phyloP scores from a whole-genome alignment of 2,329 filamentous ascomycete genomes.

The Xylaria sp. region DNA sequence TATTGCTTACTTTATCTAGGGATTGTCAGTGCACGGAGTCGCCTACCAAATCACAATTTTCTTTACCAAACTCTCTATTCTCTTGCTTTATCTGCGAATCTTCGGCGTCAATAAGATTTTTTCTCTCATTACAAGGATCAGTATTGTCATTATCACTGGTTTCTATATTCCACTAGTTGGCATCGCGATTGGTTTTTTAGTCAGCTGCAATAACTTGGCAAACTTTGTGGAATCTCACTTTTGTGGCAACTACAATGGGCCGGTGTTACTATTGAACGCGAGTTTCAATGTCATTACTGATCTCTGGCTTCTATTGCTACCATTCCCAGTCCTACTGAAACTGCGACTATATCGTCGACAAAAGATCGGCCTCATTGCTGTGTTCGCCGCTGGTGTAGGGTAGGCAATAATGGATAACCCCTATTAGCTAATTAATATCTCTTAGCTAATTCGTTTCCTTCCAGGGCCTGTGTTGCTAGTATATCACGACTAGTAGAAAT shows the following conservation, averaged over 20 bases:
- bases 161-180: not conserved
- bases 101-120: not conserved
- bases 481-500: not conserved
- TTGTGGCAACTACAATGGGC: not conserved
- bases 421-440: too few relatives aligned
- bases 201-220: not conserved
- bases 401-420: not conserved
- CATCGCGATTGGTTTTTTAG: not conserved
- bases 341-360: not conserved
- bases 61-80: not conserved
- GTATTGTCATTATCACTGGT: not conserved
- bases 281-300: not conserved
- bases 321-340: not conserved
- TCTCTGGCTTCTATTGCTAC: not conserved
- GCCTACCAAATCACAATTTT: not conserved
- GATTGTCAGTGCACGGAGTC: not conserved
- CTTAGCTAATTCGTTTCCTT: not conserved
- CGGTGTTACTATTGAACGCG: not conserved
- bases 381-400: not conserved
- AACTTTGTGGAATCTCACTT: not conserved
- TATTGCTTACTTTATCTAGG: not conserved
- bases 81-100: not conserved
- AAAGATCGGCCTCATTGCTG: not conserved
- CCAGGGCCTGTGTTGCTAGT: slow-evolving; percentile 3
- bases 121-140: not conserved